Percentiles rank a stretch among this genome's conserved stretches.
These are phyloP conservation scores for Fusarium humuli DNA, from an alignment of 2,329 filamentous ascomycete genomes.

Conservation along the genomic window DNA sequence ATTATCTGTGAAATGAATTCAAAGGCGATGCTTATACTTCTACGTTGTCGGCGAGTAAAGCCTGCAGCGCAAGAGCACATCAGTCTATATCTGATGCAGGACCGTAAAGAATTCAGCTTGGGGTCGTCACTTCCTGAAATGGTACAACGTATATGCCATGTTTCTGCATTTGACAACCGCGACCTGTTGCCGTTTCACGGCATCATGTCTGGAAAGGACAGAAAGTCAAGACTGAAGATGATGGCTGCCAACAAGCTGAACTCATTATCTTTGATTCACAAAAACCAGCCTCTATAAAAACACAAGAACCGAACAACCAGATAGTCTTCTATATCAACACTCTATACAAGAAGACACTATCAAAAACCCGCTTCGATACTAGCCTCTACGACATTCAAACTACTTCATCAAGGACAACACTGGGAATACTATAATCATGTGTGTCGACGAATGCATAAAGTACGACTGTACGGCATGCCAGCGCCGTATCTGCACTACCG, in stretches of 20 bases:
- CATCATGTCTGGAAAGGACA: background rate
- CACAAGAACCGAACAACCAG: background rate
- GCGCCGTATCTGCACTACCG: constrained; percentile 12
- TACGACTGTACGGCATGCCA: constrained; percentile 35
- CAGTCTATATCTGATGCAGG: background rate
- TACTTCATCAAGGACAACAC: background rate
- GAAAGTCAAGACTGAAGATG: background rate
- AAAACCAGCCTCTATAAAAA: background rate
- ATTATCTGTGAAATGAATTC: too few relatives aligned
- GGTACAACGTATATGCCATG: background rate
- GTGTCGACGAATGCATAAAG: constrained; percentile 12
- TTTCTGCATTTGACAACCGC: background rate
- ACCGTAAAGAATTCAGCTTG: background rate
- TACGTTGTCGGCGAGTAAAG: background rate
- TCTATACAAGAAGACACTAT: background rate
- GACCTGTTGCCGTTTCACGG: constrained; percentile 1
- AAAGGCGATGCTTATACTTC: background rate
- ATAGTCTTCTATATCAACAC: background rate
- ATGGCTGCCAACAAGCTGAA: background rate
- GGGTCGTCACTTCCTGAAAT: background rate
- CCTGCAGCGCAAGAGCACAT: background rate
- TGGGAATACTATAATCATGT: constrained; percentile 9
- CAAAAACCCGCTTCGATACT: background rate
- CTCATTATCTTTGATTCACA: background rate
- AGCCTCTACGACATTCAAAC: background rate